Percentiles rank a stretch among this genome's conserved stretches.
Conservation (phyloP, 139 green algal species). For the Tetraselmis striata region DNA sequence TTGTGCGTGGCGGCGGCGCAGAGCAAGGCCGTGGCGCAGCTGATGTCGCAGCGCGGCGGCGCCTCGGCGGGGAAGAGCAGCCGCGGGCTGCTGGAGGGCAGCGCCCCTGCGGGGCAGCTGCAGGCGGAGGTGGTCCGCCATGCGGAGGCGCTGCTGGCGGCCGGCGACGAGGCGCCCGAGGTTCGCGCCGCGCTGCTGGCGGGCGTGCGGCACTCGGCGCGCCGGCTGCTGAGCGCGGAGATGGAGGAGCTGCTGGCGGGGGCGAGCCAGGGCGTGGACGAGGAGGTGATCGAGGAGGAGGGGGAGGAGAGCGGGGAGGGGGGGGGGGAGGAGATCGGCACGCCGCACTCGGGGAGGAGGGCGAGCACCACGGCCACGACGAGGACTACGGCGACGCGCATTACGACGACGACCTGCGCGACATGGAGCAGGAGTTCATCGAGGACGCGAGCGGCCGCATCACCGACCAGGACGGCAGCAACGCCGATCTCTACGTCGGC, state of each 20-base stretch:
- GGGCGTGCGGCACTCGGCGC: neutral
- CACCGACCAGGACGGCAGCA: neutral
- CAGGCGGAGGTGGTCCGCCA: neutral
- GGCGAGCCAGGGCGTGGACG: neutral
- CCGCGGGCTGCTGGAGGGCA: neutral
- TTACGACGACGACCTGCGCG: neutral
- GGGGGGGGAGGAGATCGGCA: neutral
- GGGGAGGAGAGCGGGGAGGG: too few species aligned
- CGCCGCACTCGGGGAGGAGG: neutral
- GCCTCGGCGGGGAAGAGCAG: neutral
- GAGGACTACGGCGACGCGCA: neutral
- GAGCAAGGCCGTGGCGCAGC: neutral
- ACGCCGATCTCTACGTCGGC: neutral
- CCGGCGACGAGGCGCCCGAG: neutral
- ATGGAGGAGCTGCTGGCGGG: neutral
- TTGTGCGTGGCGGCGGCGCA: too few species aligned
- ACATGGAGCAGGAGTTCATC: neutral
- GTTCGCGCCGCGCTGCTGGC: neutral
- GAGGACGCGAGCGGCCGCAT: neutral
- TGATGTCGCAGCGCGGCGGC: neutral
- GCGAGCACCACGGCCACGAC: neutral
- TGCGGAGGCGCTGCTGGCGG: neutral
- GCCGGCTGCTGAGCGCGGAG: neutral
- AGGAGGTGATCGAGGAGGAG: neutral
- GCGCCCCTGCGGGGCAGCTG: neutral